Base-by-base conservation (phyloP, 257 asterid genomes). In the Jaltomata sinuosa region DNA sequence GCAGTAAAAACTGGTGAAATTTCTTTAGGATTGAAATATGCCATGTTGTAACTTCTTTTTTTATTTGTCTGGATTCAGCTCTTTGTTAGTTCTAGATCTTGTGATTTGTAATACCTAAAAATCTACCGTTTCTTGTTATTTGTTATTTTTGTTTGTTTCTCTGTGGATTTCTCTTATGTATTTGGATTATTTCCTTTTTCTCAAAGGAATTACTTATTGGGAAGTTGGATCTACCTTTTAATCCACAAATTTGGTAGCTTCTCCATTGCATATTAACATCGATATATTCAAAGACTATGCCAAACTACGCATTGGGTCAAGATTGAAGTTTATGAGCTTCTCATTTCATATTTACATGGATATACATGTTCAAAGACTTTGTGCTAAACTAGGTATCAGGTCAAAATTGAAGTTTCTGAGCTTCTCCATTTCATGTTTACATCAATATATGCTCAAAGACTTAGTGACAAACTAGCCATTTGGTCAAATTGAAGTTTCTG, bases 21-120 rank as follows among this genome's bases (percentile, higher is more conserved):
- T 87, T 85, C 84, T 83, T 85, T 86, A 68, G 87, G 83, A 87
- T 80, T 76, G 81, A 68, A 83, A 83, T 59, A 52, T 81, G 68
- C 85, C 64, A 74, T 83, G 78, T 85, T 88, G 90, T 87, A 83
- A 83, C 88, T 74, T 86, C 72, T 79, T 84, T 83, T 29, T 45
- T 25, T 27, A 19, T 76, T 77, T 49, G 18, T 38, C 64, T 8
- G 85, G 42, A 34, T 34, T 55, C 57, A 55, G 40, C 87, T 29
- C 82, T 79, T 81, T 84, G 78, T 57, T 68, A 86, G 86, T 86
- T 38, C 85, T 67, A 83, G 85, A 36, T 67, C 49, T 83, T 67
- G 22, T 65, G 67, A 47, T 83, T 83, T 83, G 85, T 74, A 83
- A 68, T 67, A 31, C 79, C 50, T 83, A 57, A 83, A 50, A 18